These are phyloP conservation scores for Geranium rotundifolium DNA, from an alignment of 345 rosid genomes.

Conservation along the genomic window DNA sequence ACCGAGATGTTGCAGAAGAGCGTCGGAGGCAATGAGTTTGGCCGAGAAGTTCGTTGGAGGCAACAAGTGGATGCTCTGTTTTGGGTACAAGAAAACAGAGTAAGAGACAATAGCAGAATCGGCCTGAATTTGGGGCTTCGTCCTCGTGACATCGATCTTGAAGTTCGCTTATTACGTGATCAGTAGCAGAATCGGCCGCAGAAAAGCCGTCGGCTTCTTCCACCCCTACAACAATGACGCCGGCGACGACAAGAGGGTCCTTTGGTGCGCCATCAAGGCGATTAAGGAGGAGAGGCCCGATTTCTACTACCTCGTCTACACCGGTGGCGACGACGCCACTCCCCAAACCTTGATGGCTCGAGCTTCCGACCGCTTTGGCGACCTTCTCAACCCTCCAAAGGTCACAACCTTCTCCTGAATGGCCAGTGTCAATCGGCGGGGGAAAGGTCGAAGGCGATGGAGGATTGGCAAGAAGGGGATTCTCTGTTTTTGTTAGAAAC, in stretches of 20 bases:
- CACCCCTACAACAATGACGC: constrained; percentile 95
- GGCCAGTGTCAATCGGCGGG: no score
- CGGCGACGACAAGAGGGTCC: constrained; percentile 92
- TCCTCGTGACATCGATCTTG: constrained; percentile 25
- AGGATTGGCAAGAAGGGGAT: no score
- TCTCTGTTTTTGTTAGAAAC: no score
- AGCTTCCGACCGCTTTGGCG: constrained; percentile 73
- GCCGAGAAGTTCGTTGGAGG: no score
- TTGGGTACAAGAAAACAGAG: no score
- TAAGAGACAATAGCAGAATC: no score
- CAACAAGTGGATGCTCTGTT: no score
- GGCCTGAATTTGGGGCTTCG: constrained; percentile 25
- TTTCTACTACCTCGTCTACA: constrained; percentile 55
- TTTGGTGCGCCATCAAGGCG: constrained; percentile 93
- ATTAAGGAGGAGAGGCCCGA: constrained; percentile 65
- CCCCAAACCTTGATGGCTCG: constrained; percentile 47
- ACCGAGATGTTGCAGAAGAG: no score
- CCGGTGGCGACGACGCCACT: constrained; percentile 71
- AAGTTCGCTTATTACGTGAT: constrained; percentile 27
- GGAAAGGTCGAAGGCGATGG: no score
- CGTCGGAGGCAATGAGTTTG: no score
- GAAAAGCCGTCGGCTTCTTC: constrained; percentile 69
- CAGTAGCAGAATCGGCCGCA: constrained; percentile 25
- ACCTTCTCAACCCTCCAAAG: constrained; percentile 57
- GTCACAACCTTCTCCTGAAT: no score